phyloP scores from a whole-genome alignment of 2,329 filamentous ascomycete species.

The Myotisia sp. region DNA sequence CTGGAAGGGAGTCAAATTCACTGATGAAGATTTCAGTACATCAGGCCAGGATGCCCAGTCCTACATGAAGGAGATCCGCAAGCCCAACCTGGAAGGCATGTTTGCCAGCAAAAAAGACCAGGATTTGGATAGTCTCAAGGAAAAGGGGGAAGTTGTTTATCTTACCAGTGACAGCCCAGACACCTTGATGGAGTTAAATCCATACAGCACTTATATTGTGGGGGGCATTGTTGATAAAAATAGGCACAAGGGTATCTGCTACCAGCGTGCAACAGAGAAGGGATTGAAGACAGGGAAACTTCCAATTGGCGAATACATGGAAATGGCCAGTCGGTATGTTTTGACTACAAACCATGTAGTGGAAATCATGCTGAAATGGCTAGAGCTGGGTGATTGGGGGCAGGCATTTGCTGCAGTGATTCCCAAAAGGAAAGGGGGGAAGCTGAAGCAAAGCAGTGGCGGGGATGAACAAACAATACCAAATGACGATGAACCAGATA shows the following conservation, averaged over 20 bases:
- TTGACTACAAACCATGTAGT: constrained; percentile 90
- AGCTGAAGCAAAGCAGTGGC: constrained; percentile 6
- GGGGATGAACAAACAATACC: not conserved
- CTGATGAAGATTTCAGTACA: constrained; percentile 58
- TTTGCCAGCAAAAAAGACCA: constrained; percentile 28
- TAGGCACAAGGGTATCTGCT: constrained; percentile 85
- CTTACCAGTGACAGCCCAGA: constrained; percentile 83
- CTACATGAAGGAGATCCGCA: constrained; percentile 47
- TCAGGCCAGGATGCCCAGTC: constrained; percentile 52
- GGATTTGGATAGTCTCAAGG: constrained; percentile 19
- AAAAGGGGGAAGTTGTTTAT: constrained; percentile 58
- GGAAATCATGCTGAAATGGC: constrained; percentile 90
- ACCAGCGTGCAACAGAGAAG: constrained; percentile 58
- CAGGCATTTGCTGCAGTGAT: constrained; percentile 77
- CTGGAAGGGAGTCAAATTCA: constrained; percentile 67
- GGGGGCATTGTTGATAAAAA: constrained; percentile 94
- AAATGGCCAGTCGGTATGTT: constrained; percentile 75
- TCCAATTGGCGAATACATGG: constrained; percentile 88
- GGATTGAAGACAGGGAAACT: constrained; percentile 79
- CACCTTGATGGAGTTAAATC: constrained; percentile 67
- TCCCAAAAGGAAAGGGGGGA: constrained; percentile 58
- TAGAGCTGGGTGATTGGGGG: constrained; percentile 84
- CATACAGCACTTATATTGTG: constrained; percentile 81
- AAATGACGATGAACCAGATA: not conserved
- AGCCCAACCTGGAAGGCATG: constrained; percentile 46